Conservation (phyloP, 768 basidiomycete species). For the Agrocybe praecox region DNA sequence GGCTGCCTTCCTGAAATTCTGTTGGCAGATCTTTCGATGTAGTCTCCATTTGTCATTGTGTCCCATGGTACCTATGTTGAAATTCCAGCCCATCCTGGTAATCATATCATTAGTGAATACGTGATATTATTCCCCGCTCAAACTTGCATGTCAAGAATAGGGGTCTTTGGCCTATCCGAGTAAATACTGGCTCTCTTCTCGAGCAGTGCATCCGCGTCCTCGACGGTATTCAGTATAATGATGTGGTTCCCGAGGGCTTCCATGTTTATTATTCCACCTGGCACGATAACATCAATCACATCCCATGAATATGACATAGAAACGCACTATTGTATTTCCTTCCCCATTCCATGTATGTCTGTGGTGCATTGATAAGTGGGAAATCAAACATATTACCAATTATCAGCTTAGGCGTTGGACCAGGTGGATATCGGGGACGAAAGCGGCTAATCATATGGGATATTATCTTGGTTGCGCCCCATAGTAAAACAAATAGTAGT, state of each 20-base stretch:
- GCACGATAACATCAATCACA: no score
- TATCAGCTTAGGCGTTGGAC: conserved; percentile 23
- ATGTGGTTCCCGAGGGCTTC: conserved; percentile 24
- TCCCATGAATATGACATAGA: no score
- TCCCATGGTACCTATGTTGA: conserved; percentile 32
- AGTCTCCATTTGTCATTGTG: conserved; percentile 38
- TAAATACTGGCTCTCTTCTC: conserved; percentile 52
- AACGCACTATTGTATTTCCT: conserved; percentile 17
- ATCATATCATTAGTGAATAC: no score
- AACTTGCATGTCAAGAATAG: conserved; percentile 15
- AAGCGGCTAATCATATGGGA: no score
- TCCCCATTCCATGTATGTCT: conserved; percentile 15
- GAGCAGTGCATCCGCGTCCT: conserved; percentile 27
- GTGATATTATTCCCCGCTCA: no score
- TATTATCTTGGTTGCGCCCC: no score
- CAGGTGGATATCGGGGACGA: conserved; percentile 13
- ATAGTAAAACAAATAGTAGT: no score
- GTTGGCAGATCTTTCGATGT: conserved; percentile 37
- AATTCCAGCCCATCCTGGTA: conserved; percentile 34
- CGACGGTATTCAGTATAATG: conserved; percentile 26
- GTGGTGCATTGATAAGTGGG: not conserved
- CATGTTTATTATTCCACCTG: conserved; percentile 25
- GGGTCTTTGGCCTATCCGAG: conserved; percentile 40
- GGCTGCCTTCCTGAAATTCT: conserved; percentile 28
- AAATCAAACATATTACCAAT: conserved; percentile 23